Percentiles rank a stretch among this genome's conserved stretches.
These are phyloP conservation scores for Populus tomentosa DNA, from an alignment of 441 rosid genomes.

Conservation along the genomic window DNA sequence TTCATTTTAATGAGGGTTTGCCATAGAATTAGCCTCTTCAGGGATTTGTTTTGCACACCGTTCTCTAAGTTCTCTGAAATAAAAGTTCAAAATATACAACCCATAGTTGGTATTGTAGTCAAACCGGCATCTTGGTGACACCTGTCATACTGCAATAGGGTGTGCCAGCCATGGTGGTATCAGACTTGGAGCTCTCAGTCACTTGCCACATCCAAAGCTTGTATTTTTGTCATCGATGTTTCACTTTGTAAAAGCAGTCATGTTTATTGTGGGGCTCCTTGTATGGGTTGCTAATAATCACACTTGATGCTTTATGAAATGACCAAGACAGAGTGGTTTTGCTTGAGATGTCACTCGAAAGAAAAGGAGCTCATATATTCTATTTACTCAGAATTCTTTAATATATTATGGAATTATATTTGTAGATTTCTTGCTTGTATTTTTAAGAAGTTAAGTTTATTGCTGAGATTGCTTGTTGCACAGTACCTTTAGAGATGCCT, in stretches of 20 bases:
- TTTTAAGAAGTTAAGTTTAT: neutral
- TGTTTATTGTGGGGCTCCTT: neutral
- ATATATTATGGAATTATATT: neutral
- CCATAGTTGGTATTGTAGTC: neutral
- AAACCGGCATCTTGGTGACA: neutral
- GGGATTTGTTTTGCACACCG: neutral
- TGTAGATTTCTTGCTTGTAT: neutral
- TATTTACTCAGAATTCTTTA: neutral
- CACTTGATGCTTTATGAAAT: neutral
- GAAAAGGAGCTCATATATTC: neutral
- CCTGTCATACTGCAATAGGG: neutral
- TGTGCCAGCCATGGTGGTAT: neutral
- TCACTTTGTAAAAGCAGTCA: neutral
- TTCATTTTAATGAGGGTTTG: neutral
- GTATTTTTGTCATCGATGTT: neutral
- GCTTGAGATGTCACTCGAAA: neutral
- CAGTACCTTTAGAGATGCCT: neutral
- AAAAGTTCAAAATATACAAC: no score
- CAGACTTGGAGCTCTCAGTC: neutral
- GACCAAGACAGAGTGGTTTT: neutral
- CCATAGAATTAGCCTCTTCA: neutral
- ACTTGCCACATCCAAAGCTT: neutral
- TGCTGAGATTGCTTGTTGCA: neutral
- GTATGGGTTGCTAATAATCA: neutral
- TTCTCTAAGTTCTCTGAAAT: neutral